Evolutionary conservation across 768 basidiomycete genomes (phyloP).

Genomic region (Suillus cothurnatus): DNA sequence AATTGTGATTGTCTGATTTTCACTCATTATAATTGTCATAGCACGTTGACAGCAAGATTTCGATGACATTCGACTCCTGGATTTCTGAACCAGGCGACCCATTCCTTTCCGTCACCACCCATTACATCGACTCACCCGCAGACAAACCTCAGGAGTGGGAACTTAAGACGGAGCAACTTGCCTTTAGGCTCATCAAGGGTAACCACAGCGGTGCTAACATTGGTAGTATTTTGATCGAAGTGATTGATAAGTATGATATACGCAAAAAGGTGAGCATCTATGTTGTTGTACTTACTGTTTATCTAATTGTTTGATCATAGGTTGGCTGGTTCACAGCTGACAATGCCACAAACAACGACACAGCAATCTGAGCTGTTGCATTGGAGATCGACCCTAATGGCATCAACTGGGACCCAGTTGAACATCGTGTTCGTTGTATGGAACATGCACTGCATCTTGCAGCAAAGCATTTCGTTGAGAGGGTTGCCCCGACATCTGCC

Average conservation of each 20-base stretch:
- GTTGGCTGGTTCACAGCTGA: conserved; percentile 35
- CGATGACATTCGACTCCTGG: conserved; percentile 15
- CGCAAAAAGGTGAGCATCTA: conserved; percentile 20
- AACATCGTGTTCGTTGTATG: conserved; percentile 29
- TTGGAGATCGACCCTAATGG: conserved; percentile 14
- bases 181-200: conserved; percentile 15
- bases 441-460: conserved; percentile 35
- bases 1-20: not conserved
- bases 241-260: conserved; percentile 22
- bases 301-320: conserved; percentile 14
- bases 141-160: conserved; percentile 13
- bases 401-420: conserved; percentile 21
- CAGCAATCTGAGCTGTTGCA: conserved; percentile 22
- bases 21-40: not conserved
- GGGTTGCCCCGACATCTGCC: conserved; percentile 19
- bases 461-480: conserved; percentile 30
- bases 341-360: conserved; percentile 32
- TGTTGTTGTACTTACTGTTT: not conserved
- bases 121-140: conserved; percentile 11
- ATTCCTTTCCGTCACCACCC: conserved; percentile 18
- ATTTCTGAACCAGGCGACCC: conserved; percentile 15
- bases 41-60: conserved; percentile 4
- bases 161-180: conserved; percentile 12
- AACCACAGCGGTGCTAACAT: conserved; percentile 23
- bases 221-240: conserved; percentile 12